Conservation (phyloP, 768 basidiomycete genomes). For the Floccularia luteovirens region DNA sequence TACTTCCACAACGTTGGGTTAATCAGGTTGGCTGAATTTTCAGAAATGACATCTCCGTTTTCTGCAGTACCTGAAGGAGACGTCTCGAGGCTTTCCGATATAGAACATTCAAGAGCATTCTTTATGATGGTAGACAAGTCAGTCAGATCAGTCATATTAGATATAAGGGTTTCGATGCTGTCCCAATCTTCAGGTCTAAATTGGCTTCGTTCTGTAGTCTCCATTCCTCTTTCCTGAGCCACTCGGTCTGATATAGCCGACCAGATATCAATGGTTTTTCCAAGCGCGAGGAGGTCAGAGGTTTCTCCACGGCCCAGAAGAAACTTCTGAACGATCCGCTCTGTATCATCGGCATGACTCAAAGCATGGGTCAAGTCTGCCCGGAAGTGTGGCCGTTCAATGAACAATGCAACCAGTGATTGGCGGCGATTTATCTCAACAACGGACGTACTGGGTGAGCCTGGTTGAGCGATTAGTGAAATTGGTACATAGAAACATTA, state of each 20-base stretch:
- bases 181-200: conserved; percentile 40
- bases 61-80: no score
- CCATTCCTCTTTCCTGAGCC: conserved; percentile 48
- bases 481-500: conserved; percentile 22
- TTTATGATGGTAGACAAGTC: conserved; percentile 51
- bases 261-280: conserved; percentile 58
- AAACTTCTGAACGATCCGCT: conserved; percentile 74
- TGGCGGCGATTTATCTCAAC: conserved; percentile 68
- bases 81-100: no score
- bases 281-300: conserved; percentile 59
- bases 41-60: no score
- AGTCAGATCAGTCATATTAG: conserved; percentile 41
- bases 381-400: conserved; percentile 50
- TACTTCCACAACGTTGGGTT: conserved; percentile 14
- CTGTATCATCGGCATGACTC: conserved; percentile 56
- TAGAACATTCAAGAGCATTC: conserved; percentile 27
- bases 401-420: conserved; percentile 69
- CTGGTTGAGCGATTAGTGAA: conserved; percentile 27
- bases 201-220: conserved; percentile 23
- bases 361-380: conserved; percentile 53
- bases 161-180: conserved; percentile 44
- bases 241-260: conserved; percentile 40
- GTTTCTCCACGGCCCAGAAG: conserved; percentile 59
- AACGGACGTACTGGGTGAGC: conserved; percentile 76
- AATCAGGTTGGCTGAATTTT: conserved; percentile 3